Conservation (phyloP, 164 flowering plant species). For the Vitis rotundifolia region DNA sequence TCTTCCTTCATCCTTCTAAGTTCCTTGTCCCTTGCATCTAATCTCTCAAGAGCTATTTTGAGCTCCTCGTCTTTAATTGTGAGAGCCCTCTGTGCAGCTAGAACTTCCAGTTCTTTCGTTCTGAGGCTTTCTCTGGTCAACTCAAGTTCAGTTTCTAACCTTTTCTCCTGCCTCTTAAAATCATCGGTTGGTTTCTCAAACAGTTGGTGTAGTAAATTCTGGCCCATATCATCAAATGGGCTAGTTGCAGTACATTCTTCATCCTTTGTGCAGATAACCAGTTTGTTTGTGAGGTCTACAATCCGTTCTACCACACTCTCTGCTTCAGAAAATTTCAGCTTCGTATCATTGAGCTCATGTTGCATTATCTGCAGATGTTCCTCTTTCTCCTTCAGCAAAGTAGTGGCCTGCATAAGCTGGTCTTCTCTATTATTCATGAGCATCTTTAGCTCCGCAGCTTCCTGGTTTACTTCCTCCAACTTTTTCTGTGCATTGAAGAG, state of each 20-base stretch:
- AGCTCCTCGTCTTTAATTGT: constrained; percentile 72
- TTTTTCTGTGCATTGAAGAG: constrained; percentile 46
- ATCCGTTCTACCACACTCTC: constrained; percentile 62
- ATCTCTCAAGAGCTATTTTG: constrained; percentile 36
- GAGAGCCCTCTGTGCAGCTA: constrained; percentile 62
- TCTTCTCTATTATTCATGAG: constrained; percentile 61
- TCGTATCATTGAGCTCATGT: constrained; percentile 49
- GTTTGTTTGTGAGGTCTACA: constrained; percentile 57
- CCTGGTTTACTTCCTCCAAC: constrained; percentile 50
- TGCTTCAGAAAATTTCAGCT: constrained; percentile 61
- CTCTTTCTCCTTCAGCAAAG: constrained; percentile 69
- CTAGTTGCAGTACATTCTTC: constrained; percentile 15
- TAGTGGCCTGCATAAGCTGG: constrained; percentile 57
- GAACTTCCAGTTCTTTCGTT: constrained; percentile 64
- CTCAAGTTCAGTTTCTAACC: constrained; percentile 65
- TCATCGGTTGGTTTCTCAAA: constrained; percentile 27
- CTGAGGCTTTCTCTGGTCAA: constrained; percentile 54
- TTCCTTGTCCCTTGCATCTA: constrained; percentile 59
- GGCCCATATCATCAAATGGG: constrained; percentile 4
- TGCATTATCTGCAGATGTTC: constrained; percentile 41
- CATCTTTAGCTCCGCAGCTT: constrained; percentile 50
- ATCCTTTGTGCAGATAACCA: constrained; percentile 45
- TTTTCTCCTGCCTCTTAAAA: constrained; percentile 35
- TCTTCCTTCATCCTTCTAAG: constrained; percentile 48
- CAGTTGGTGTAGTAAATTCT: constrained; percentile 7